These are phyloP conservation scores for Neonectria magnoliae DNA, from an alignment of 2,329 filamentous ascomycete genomes.

Conservation along the genomic window DNA sequence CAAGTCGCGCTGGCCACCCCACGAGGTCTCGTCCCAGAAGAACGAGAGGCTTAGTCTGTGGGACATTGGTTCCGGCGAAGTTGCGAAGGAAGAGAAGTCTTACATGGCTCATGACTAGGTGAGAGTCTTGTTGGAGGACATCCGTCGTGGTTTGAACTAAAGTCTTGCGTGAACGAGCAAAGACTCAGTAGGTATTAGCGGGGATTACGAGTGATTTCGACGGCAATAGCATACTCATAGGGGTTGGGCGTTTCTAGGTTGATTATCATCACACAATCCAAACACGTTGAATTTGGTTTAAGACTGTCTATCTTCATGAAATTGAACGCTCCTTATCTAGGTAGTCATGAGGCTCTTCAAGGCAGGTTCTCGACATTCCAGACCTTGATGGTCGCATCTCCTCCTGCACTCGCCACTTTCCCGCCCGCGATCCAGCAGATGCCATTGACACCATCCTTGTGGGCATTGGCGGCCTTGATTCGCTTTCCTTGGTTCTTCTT, in stretches of 20 bases:
- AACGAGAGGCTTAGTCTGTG: constrained; percentile 45
- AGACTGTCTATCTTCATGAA: constrained; percentile 15
- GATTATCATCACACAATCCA: constrained; percentile 2
- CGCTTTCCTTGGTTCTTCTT: constrained; percentile 83
- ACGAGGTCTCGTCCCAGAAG: constrained; percentile 35
- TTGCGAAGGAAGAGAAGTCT: constrained; percentile 48
- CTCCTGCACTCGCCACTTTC: constrained; percentile 82
- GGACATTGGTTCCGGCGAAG: constrained; percentile 48
- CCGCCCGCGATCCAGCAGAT: constrained; percentile 80
- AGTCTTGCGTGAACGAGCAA: neutral
- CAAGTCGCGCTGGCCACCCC: constrained; percentile 48
- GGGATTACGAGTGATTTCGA: neutral
- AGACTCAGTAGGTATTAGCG: neutral
- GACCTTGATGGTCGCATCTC: constrained; percentile 90
- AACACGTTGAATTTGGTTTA: constrained; percentile 19
- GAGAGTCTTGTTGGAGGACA: constrained; percentile 20
- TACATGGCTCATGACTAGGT: constrained; percentile 54
- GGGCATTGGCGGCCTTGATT: constrained; percentile 85
- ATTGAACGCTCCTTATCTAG: constrained; percentile 20
- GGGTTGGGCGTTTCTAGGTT: constrained; percentile 9
- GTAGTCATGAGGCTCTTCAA: constrained; percentile 25
- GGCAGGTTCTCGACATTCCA: constrained; percentile 66
- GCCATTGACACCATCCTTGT: constrained; percentile 94
- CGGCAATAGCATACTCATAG: neutral
- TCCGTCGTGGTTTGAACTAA: constrained; percentile 6